Percentiles rank a stretch among this genome's conserved stretches.
These are phyloP conservation scores for Suillus clintonianus DNA, from an alignment of 768 basidiomycete species.

Conservation along the genomic window DNA sequence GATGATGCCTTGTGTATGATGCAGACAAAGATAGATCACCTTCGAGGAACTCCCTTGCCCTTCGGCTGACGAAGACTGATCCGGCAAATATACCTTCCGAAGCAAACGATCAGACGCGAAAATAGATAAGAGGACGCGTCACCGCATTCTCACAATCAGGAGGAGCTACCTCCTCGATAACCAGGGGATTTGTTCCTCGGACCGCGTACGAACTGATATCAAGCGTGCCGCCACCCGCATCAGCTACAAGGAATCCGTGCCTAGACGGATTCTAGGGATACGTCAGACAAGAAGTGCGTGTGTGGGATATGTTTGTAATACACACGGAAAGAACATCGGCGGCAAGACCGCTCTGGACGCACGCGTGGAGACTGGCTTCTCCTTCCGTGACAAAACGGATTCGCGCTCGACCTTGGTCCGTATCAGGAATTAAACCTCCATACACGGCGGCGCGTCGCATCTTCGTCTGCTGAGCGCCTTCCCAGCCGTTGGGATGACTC, in stretches of 20 bases:
- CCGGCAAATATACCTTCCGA: slow-evolving; percentile 75
- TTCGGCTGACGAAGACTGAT: slow-evolving; percentile 78
- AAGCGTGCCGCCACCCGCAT: slow-evolving; percentile 80
- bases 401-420: slow-evolving; percentile 68
- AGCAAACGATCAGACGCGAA: neutral
- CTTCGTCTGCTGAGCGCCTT: slow-evolving; percentile 71
- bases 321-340: slow-evolving; percentile 74
- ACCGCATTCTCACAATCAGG: slow-evolving; percentile 62
- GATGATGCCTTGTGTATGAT: neutral
- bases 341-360: slow-evolving; percentile 75
- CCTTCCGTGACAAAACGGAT: slow-evolving; percentile 84
- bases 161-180: slow-evolving; percentile 82
- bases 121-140: slow-evolving; percentile 2
- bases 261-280: slow-evolving; percentile 62
- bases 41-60: slow-evolving; percentile 72
- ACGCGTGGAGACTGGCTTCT: slow-evolving; percentile 82
- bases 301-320: slow-evolving; percentile 9
- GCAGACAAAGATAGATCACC: slow-evolving; percentile 38
- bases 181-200: slow-evolving; percentile 64
- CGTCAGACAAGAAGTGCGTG: slow-evolving; percentile 8
- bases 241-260: slow-evolving; percentile 77
- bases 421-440: slow-evolving; percentile 74
- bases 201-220: slow-evolving; percentile 83
- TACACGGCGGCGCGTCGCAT: slow-evolving; percentile 76
- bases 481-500: slow-evolving; percentile 84